A percentile compares a stretch with the other conserved stretches of the same genome.
Conservation (phyloP, 1,139 yeast species). For the Yamadazyma friedrichii region DNA sequence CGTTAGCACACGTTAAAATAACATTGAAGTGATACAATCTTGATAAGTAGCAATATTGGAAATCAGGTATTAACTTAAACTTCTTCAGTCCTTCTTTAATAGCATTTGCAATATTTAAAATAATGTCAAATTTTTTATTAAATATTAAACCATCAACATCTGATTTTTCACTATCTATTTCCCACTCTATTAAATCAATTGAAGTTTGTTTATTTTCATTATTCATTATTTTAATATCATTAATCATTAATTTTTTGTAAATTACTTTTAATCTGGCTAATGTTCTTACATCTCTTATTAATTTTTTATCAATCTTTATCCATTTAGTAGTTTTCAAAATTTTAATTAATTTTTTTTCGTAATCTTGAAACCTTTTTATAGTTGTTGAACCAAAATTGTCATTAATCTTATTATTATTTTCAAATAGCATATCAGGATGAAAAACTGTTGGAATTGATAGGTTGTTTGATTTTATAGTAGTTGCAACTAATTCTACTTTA, state of each 20-base stretch:
- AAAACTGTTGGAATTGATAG: conserved; percentile 40
- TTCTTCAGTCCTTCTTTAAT: conserved; percentile 14
- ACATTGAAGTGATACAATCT: conserved; percentile 35
- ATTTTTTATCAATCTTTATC: conserved; percentile 24
- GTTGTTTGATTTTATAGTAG: conserved; percentile 33
- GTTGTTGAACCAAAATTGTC: conserved; percentile 35
- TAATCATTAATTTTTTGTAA: conserved; percentile 22
- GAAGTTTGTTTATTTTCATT: conserved; percentile 4
- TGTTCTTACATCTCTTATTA: conserved; percentile 31
- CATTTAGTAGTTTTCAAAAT: conserved; percentile 24
- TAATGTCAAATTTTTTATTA: conserved; percentile 13
- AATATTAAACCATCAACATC: conserved; percentile 3
- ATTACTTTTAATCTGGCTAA: conserved; percentile 33
- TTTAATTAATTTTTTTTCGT: conserved; percentile 30
- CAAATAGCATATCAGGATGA: conserved; percentile 36
- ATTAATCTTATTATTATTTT: conserved; percentile 26
- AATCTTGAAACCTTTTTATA: conserved; percentile 30
- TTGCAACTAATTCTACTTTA: conserved; percentile 30
- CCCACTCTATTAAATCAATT: conserved; percentile 9
- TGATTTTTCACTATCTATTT: conserved; percentile 1
- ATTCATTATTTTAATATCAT: conserved; percentile 11
- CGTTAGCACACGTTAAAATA: conserved; percentile 29
- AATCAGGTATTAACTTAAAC: conserved; percentile 39
- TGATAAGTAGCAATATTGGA: conserved; percentile 36
- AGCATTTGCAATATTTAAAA: conserved; percentile 14